These are phyloP conservation scores for Dactylellina parvicollis DNA, from an alignment of 2,329 filamentous ascomycete genomes.

Conservation along the genomic window DNA sequence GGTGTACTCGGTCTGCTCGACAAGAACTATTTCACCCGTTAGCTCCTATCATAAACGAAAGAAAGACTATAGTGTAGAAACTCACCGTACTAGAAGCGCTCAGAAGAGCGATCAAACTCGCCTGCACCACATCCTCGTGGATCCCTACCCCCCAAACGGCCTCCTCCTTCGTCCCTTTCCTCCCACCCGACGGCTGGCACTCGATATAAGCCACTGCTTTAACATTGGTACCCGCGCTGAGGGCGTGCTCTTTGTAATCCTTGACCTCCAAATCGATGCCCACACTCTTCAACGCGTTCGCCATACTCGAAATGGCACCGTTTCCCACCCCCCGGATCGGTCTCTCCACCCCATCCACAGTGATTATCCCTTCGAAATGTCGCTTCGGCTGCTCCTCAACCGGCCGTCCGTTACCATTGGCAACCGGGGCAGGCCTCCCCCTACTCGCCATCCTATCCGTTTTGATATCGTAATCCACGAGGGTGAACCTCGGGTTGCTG, in stretches of 20 bases:
- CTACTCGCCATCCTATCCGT: conserved; percentile 78
- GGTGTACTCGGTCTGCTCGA: conserved; percentile 44
- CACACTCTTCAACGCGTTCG: conserved; percentile 79
- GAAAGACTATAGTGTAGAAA: conserved; percentile 56
- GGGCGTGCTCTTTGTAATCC: conserved; percentile 96
- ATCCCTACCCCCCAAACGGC: conserved; percentile 91
- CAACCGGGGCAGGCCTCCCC: conserved; percentile 68
- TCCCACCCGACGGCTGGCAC: conserved; percentile 64
- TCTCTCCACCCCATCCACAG: conserved; percentile 82
- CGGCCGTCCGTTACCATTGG: conserved; percentile 32
- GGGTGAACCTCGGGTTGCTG: conserved; percentile 74
- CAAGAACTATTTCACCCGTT: conserved; percentile 28
- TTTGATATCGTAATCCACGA: conserved; percentile 91
- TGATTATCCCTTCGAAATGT: conserved; percentile 75
- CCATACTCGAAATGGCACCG: conserved; percentile 88
- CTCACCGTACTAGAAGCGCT: conserved; percentile 86
- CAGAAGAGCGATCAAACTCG: conserved; percentile 84
- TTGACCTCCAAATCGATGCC: conserved; percentile 89
- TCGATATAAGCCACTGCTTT: conserved; percentile 97
- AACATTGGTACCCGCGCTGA: conserved; percentile 80
- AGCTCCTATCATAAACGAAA: not conserved
- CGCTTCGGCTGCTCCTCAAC: conserved; percentile 75
- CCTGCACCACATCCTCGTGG: conserved; percentile 90
- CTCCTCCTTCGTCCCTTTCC: conserved; percentile 68
- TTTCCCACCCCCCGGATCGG: conserved; percentile 82